These are phyloP conservation scores for Leucosporidium scottii DNA, from an alignment of 768 basidiomycete genomes.

Conservation along the genomic window DNA sequence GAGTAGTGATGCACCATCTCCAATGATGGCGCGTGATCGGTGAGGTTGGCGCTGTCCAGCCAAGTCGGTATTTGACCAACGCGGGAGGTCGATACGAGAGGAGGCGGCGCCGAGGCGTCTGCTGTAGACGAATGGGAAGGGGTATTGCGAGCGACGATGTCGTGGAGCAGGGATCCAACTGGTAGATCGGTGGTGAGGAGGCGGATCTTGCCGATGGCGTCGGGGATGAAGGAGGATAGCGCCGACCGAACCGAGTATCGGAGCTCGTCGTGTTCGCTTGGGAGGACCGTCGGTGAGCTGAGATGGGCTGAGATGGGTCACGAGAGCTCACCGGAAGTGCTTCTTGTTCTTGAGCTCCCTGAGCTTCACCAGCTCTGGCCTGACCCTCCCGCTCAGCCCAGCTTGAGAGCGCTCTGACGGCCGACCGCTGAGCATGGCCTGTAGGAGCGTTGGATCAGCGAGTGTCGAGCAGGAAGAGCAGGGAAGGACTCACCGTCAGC, in stretches of 20 bases:
- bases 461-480: no score
- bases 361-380: background rate
- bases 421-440: background rate
- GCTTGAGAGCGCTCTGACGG: background rate
- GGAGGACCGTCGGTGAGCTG: no score
- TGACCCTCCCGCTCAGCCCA: background rate
- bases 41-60: conserved; percentile 35
- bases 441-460: no score
- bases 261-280: conserved; percentile 38
- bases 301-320: background rate
- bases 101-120: background rate
- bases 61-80: conserved; percentile 45
- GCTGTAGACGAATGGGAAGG: background rate
- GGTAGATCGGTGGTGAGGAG: conserved; percentile 20
- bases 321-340: conserved; percentile 18
- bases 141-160: background rate
- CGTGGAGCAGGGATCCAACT: background rate
- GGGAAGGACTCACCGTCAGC: background rate
- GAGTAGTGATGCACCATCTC: conserved; percentile 10
- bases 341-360: background rate
- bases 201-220: conserved; percentile 7
- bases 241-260: conserved; percentile 37
- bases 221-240: conserved; percentile 14
- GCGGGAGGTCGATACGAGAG: background rate
- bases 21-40: background rate